Conservation (phyloP, 768 basidiomycete species). For the Termitomyces sp. region DNA sequence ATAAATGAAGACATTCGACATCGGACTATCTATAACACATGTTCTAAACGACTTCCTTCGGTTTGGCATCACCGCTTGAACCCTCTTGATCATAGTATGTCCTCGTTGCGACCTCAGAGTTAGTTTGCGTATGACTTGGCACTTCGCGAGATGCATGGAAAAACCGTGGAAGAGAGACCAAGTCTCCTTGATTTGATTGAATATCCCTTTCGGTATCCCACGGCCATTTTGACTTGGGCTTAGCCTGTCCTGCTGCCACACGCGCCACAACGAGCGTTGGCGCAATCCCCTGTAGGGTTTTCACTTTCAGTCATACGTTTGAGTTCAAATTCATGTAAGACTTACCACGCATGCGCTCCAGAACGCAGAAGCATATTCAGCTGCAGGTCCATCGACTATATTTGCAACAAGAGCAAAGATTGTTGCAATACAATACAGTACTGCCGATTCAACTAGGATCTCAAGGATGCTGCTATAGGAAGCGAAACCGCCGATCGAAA, state of each 20-base stretch:
- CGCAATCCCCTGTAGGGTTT: constrained; percentile 7
- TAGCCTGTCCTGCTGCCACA: constrained; percentile 7
- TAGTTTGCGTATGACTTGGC: not conserved
- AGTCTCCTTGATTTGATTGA: not conserved
- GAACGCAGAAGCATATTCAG: constrained; percentile 8
- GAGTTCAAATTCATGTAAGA: not conserved
- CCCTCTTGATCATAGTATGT: not conserved
- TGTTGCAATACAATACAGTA: constrained; percentile 9
- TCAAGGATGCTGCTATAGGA: constrained; percentile 9
- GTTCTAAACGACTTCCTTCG: not conserved
- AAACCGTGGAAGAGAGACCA: constrained; percentile 1
- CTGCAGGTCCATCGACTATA: constrained; percentile 3
- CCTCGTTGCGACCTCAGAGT: not conserved
- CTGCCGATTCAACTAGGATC: constrained; percentile 9
- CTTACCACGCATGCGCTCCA: constrained; percentile 9
- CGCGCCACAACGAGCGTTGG: constrained; percentile 13
- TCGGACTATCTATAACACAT: not conserved
- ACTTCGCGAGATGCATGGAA: not conserved
- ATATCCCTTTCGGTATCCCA: not conserved
- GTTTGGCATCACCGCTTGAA: not conserved
- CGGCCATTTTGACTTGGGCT: constrained; percentile 4
- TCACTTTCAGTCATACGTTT: not conserved
- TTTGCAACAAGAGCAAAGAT: constrained; percentile 11
- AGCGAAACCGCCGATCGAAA: not conserved
- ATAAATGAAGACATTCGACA: not conserved